Evolutionary conservation across 2,329 filamentous ascomycete genomes (phyloP), one percentile per base, ranked within the genome.

Genomic region (Aureobasidium sp.): DNA sequence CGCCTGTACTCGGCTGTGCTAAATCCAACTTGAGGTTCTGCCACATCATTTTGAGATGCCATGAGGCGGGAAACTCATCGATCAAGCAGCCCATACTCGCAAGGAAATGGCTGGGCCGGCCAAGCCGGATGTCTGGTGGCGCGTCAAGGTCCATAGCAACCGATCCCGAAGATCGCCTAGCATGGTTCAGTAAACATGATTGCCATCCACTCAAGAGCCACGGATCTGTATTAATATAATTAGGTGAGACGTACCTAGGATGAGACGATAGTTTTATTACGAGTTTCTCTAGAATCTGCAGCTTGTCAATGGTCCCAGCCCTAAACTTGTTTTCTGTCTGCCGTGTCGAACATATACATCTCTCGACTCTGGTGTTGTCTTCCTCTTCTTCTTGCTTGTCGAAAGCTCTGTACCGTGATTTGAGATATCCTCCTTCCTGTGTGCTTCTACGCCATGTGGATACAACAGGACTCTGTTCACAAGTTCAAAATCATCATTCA

Each of bases 401-500:
- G 11, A n/a, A 24, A 45, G 41, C 19, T 24, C 19, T 45, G 34
- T 45, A 34, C 12, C 41, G 41, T 45, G 21, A 37, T 6, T 19
- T n/a, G 14, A 17, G 21, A 17, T 16, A 6, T 10, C 11, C 2
- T n/a, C 11, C 16, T 16, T 10, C 22, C 27, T 32, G 10, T 30
- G 42, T 14, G 32, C 32, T 22, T 19, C n/a, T 22, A 30, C 57
- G 57, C 34, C 53, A 74, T 75, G 73, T 65, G 70, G 56, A 65
- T 75, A 55, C 66, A 68, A 52, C 71, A 73, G 58, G 69, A 62
- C 34, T 70, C 74, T 59, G 68, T 78, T 25, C 77, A 79, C 58
- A 75, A 77, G 62, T 74, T 72, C 61, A 84, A 83, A 66, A 76
- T 75, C 39, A 68, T 72, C 37, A 64, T 79, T 34, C 80, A 84